Evolutionary conservation across 768 basidiomycete species (phyloP).

Genomic region (Termitomyces sp.): DNA sequence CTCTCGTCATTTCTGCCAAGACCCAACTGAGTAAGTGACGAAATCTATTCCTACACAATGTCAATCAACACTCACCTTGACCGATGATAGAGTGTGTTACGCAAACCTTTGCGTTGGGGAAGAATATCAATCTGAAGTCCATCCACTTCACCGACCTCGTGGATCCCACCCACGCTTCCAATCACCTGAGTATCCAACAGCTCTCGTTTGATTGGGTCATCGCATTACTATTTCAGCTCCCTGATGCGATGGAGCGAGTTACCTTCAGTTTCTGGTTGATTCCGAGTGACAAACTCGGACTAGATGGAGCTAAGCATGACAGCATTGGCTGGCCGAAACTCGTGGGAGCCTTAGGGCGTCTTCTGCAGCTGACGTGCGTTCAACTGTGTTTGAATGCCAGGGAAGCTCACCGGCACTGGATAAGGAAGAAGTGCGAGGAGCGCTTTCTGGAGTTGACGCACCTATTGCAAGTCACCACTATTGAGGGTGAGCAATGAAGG

Average conservation of each 20-base stretch:
- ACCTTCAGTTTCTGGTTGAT: slow-evolving; percentile 12
- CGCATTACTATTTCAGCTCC: slow-evolving; percentile 2
- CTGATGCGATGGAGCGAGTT: neutral
- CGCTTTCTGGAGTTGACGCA: neutral
- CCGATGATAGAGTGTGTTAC: neutral
- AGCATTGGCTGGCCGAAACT: slow-evolving; percentile 6
- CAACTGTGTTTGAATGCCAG: slow-evolving; percentile 5
- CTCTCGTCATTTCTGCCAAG: slow-evolving; percentile 9
- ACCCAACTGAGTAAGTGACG: slow-evolving; percentile 4
- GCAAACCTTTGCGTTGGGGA: neutral
- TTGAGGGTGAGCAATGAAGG: neutral
- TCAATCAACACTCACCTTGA: neutral
- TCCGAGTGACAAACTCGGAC: slow-evolving; percentile 8
- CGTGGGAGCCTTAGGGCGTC: neutral
- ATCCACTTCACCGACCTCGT: slow-evolving; percentile 12
- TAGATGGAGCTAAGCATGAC: neutral
- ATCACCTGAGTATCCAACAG: neutral
- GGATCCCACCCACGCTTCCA: slow-evolving; percentile 3
- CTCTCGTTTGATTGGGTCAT: slow-evolving; percentile 11
- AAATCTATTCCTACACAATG: neutral
- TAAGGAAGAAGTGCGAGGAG: slow-evolving; percentile 1
- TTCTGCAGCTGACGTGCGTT: neutral
- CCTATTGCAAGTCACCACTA: neutral
- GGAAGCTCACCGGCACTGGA: slow-evolving; percentile 5
- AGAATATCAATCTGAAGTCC: slow-evolving; percentile 2